phyloP scores from a whole-genome alignment of 1,139 yeast species.

The Nakaseomyces sp. region DNA sequence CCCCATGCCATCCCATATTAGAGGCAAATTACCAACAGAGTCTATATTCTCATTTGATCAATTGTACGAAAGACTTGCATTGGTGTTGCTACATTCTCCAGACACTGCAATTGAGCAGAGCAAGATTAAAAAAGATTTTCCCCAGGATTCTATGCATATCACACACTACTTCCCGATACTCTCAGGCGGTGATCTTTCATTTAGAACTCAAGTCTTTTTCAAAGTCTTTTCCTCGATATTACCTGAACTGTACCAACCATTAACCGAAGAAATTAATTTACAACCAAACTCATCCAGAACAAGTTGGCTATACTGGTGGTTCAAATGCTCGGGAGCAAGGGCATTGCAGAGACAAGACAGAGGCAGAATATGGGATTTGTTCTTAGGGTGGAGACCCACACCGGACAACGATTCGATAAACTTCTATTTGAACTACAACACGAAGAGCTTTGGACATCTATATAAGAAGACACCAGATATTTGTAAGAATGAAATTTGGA shows the following conservation, averaged over 20 bases:
- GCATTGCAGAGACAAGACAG: constrained; percentile 76
- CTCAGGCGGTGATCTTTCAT: constrained; percentile 51
- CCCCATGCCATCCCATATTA: constrained; percentile 22
- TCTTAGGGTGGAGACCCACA: constrained; percentile 66
- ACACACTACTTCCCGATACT: constrained; percentile 37
- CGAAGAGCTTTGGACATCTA: constrained; percentile 27
- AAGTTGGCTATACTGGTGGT: constrained; percentile 94
- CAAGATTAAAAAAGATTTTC: constrained; percentile 15
- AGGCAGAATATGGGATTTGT: constrained; percentile 81
- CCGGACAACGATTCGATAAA: constrained; percentile 28
- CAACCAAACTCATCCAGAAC: constrained; percentile 53
- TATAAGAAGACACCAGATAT: constrained; percentile 17
- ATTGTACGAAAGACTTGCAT: constrained; percentile 64
- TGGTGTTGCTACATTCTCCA: constrained; percentile 69
- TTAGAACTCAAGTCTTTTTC: constrained; percentile 43
- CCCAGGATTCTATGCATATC: constrained; percentile 11
- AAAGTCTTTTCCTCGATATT: constrained; percentile 52
- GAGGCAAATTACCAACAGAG: constrained; percentile 15
- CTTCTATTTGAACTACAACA: constrained; percentile 32
- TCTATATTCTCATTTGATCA: constrained; percentile 42
- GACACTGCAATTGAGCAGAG: constrained; percentile 32
- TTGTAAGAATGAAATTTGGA: constrained; percentile 9
- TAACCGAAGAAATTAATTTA: constrained; percentile 71
- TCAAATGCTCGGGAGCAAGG: constrained; percentile 85
- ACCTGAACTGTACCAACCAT: constrained; percentile 70